A percentile compares a stretch with the other conserved stretches of the same genome.
Conservation (phyloP, 1,139 yeast genomes). For the Zhuliangozyma parablackwelliae region DNA sequence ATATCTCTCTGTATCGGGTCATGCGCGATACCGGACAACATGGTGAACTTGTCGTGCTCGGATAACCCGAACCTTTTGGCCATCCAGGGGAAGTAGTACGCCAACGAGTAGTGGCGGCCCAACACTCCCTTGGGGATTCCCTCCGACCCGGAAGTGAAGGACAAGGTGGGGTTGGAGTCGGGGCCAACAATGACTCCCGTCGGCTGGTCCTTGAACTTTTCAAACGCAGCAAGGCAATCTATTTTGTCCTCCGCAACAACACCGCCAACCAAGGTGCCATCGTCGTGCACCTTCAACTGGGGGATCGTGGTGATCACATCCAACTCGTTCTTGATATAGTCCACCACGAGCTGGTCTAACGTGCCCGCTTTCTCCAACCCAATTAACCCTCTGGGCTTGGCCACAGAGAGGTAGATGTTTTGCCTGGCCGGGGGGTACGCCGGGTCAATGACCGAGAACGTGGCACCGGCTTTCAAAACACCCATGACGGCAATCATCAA, state of each 20-base stretch:
- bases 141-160: conserved; percentile 98
- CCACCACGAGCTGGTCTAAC: conserved; percentile 69
- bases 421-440: conserved; percentile 99
- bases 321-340: conserved; percentile 68
- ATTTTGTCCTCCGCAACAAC: conserved; percentile 14
- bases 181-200: conserved; percentile 97
- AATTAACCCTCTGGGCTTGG: conserved; percentile 85
- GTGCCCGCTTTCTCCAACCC: conserved; percentile 88
- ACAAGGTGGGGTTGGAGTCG: conserved; percentile 91
- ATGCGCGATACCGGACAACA: conserved; percentile 98
- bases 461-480: conserved; percentile 95
- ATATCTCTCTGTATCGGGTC: conserved; percentile 99
- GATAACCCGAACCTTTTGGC: conserved; percentile 73
- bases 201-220: conserved; percentile 45
- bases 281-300: conserved; percentile 68
- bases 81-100: conserved; percentile 99
- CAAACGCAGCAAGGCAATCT: conserved; percentile 52
- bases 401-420: conserved; percentile 85
- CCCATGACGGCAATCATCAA: conserved; percentile 96
- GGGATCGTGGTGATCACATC: conserved; percentile 72
- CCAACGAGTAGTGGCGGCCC: conserved; percentile 94
- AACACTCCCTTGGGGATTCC: conserved; percentile 98
- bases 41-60: conserved; percentile 83
- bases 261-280: conserved; percentile 74
- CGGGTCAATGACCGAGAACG: conserved; percentile 96